Conservation (phyloP, 345 rosid genomes). For the Rhodamnia rubescens region DNA sequence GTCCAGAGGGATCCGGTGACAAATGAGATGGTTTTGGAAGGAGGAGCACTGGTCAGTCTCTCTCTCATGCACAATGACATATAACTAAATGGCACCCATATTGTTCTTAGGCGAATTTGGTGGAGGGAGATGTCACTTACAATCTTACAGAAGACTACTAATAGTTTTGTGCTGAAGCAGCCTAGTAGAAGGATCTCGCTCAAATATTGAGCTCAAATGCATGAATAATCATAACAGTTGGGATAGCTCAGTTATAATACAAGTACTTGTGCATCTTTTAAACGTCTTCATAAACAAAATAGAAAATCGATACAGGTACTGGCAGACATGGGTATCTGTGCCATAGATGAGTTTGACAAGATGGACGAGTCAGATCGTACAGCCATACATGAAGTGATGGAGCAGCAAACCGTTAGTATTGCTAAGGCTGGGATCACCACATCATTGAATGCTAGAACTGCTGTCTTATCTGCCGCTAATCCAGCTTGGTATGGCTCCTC, state of each 20-base stretch:
- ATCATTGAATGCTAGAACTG: conserved; percentile 93
- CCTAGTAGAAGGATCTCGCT: background rate
- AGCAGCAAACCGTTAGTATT: conserved; percentile 99
- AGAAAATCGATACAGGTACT: conserved; percentile 53
- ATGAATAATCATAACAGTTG: background rate
- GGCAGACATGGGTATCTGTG: conserved; percentile 99
- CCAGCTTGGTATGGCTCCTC: conserved; percentile 75
- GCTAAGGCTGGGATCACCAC: conserved; percentile 99
- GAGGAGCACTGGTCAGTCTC: conserved; percentile 87
- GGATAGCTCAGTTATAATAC: background rate
- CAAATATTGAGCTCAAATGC: background rate
- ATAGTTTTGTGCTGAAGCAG: background rate
- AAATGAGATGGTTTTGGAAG: conserved; percentile 97
- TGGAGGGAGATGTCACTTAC: background rate
- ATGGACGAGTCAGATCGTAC: conserved; percentile 99
- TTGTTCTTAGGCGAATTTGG: background rate
- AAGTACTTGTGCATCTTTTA: background rate
- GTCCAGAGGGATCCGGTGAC: conserved; percentile 94
- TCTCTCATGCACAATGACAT: background rate
- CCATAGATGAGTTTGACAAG: conserved; percentile 98
- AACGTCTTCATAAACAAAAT: background rate
- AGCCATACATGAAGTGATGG: conserved; percentile 98
- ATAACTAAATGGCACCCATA: background rate
- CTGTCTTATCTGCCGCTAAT: conserved; percentile 97
- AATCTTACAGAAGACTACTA: background rate